phyloP scores from a whole-genome alignment of 805 yeast genomes.

The Metschnikowia chrysomelidarum region DNA sequence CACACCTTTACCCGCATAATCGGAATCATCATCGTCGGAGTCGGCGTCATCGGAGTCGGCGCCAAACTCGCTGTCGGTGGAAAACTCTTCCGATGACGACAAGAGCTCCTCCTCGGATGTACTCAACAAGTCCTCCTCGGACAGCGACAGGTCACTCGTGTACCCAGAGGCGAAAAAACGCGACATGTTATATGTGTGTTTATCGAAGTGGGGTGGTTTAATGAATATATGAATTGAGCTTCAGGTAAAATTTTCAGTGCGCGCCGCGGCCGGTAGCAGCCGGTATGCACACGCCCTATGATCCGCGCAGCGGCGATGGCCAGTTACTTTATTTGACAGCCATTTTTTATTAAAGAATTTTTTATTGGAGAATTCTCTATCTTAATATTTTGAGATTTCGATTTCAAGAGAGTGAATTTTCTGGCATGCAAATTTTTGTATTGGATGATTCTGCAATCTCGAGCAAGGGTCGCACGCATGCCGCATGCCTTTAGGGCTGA shows the following conservation, averaged over 20 bases:
- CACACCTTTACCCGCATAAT: constrained; percentile 44
- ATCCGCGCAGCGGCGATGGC: too few relatives aligned
- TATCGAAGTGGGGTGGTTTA: constrained; percentile 5
- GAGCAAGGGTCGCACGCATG: too few relatives aligned
- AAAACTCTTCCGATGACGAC: constrained; percentile 43
- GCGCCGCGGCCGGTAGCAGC: too few relatives aligned
- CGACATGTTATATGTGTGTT: constrained; percentile 58
- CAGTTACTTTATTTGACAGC: too few relatives aligned
- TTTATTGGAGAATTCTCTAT: too few relatives aligned
- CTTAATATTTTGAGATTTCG: too few relatives aligned
- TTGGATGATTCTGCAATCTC: too few relatives aligned
- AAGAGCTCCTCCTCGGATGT: constrained; percentile 62
- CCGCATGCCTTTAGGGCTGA: too few relatives aligned
- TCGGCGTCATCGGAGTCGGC: constrained; percentile 33
- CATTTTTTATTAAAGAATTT: too few relatives aligned
- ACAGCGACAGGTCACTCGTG: constrained; percentile 54
- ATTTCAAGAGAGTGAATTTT: too few relatives aligned
- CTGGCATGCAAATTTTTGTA: too few relatives aligned
- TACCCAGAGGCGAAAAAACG: constrained; percentile 79
- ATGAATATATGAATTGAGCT: constrained; percentile 2
- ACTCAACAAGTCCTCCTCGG: constrained; percentile 49
- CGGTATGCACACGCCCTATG: constrained; percentile 13
- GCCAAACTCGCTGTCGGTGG: constrained; percentile 51
- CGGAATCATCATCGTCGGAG: constrained; percentile 32
- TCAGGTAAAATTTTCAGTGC: constrained; percentile 16